A percentile compares a stretch with the other conserved stretches of the same genome.
phyloP scores from a whole-genome alignment of 108 stramenopile species.

The Discostella pseudostelligera region DNA sequence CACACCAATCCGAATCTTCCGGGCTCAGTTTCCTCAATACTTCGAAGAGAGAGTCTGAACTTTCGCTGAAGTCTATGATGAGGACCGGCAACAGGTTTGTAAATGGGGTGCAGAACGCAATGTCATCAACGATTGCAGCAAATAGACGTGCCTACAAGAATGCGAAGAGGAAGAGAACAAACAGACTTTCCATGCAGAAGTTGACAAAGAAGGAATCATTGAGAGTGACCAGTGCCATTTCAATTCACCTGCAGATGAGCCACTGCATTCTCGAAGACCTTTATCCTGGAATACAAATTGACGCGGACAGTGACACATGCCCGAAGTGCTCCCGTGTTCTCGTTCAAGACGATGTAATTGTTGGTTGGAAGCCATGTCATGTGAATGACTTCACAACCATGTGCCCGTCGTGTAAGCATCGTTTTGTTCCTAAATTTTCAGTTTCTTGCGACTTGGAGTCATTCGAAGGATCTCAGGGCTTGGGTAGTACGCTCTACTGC shows the following conservation, averaged over 20 bases:
- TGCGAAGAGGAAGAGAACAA: slow-evolving; percentile 31
- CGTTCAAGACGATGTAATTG: slow-evolving; percentile 56
- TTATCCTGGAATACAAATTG: slow-evolving; percentile 74
- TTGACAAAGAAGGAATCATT: slow-evolving; percentile 40
- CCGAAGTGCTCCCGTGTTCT: slow-evolving; percentile 70
- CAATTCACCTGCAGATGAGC: slow-evolving; percentile 67
- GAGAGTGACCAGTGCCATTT: slow-evolving; percentile 40
- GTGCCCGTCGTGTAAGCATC: slow-evolving; percentile 73
- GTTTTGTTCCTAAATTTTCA: slow-evolving; percentile 79
- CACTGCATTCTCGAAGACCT: slow-evolving; percentile 75
- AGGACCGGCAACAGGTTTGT: slow-evolving; percentile 5
- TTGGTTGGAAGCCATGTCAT: slow-evolving; percentile 73
- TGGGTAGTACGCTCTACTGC: slow-evolving; percentile 74
- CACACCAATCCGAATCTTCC: slow-evolving; percentile 28
- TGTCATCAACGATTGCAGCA: slow-evolving; percentile 35
- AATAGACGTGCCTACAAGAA: slow-evolving; percentile 31
- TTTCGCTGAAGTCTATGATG: slow-evolving; percentile 14
- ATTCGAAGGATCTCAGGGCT: slow-evolving; percentile 80
- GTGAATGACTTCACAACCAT: slow-evolving; percentile 67
- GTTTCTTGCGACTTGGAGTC: slow-evolving; percentile 57
- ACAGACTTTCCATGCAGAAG: slow-evolving; percentile 16
- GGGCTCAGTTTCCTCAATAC: slow-evolving; percentile 13
- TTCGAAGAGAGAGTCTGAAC: slow-evolving; percentile 7
- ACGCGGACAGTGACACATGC: slow-evolving; percentile 67
- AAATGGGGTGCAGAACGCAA: slow-evolving; percentile 24